Conservation (phyloP, 148 eudicot species). For the Diospyros kaki region DNA sequence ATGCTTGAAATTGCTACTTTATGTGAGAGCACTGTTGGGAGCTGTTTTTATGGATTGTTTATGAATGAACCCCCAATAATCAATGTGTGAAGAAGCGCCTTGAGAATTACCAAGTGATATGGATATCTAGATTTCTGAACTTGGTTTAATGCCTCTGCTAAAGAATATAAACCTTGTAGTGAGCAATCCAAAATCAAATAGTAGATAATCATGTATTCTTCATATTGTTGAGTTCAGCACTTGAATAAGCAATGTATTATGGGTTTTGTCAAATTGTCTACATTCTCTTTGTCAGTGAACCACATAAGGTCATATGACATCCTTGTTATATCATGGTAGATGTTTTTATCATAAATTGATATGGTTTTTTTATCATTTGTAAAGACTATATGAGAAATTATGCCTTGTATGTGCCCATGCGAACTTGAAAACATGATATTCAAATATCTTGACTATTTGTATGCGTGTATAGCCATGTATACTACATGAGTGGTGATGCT, state of each 20-base stretch:
- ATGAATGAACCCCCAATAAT: neutral
- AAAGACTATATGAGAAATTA: neutral
- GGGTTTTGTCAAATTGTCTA: neutral
- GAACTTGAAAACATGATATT: conserved; percentile 1
- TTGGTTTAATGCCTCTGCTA: neutral
- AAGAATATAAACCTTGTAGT: neutral
- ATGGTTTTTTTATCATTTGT: neutral
- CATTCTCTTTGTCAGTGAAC: neutral
- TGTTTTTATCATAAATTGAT: neutral
- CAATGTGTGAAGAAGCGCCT: neutral
- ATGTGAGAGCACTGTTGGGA: neutral
- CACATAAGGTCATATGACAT: neutral
- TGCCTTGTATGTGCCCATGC: neutral
- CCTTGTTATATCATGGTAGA: neutral
- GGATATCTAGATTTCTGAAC: too few relatives aligned
- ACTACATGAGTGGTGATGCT: conserved; percentile 99
- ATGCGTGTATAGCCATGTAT: conserved; percentile 71
- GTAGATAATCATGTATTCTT: neutral
- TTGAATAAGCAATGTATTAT: neutral
- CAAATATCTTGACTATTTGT: conserved; percentile 20
- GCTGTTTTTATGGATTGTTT: neutral
- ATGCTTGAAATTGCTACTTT: neutral
- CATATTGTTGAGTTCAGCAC: neutral
- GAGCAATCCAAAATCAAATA: neutral
- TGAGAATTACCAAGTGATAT: neutral